Evolutionary conservation across 1,284 basidiomycete species (phyloP).

Genomic region (Boletus smithii): DNA sequence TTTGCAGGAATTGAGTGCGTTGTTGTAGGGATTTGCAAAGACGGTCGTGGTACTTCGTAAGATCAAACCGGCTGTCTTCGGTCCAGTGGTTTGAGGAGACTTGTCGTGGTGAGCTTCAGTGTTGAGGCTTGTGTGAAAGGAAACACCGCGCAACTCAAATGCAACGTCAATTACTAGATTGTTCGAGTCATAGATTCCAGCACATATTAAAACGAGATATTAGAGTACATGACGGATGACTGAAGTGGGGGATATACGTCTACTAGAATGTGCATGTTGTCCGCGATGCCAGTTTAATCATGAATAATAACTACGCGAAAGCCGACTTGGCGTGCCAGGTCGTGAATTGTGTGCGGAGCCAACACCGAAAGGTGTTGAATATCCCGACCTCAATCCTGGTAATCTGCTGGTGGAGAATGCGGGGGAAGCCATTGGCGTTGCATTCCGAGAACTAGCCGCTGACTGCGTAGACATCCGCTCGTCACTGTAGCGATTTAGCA

Average conservation of each 20-base stretch:
- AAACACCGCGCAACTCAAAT: too few relatives aligned
- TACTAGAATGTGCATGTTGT: conserved; percentile 18
- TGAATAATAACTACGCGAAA: conserved; percentile 32
- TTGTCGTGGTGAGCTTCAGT: too few relatives aligned
- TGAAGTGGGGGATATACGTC: conserved; percentile 7
- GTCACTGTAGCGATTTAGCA: conserved; percentile 64
- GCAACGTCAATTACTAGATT: neutral
- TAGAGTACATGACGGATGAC: conserved; percentile 19
- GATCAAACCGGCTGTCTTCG: too few relatives aligned
- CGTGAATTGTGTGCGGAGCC: conserved; percentile 54
- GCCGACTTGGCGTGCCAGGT: conserved; percentile 62
- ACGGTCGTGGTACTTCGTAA: too few relatives aligned
- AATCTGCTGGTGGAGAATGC: conserved; percentile 35
- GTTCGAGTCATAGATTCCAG: too few relatives aligned
- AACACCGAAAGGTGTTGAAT: conserved; percentile 50
- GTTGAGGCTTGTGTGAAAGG: conserved; percentile 6
- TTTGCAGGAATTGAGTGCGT: conserved; percentile 6
- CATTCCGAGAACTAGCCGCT: conserved; percentile 58
- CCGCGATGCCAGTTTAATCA: conserved; percentile 11
- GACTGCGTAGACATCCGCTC: conserved; percentile 58
- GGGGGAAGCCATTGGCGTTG: conserved; percentile 56
- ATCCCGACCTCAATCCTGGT: conserved; percentile 46
- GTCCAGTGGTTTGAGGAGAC: too few relatives aligned
- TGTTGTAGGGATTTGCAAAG: too few relatives aligned
- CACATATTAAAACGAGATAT: conserved; percentile 18